Evolutionary conservation across 2,329 filamentous ascomycete species (phyloP).

Genomic region (Lachnellula subtilissima): DNA sequence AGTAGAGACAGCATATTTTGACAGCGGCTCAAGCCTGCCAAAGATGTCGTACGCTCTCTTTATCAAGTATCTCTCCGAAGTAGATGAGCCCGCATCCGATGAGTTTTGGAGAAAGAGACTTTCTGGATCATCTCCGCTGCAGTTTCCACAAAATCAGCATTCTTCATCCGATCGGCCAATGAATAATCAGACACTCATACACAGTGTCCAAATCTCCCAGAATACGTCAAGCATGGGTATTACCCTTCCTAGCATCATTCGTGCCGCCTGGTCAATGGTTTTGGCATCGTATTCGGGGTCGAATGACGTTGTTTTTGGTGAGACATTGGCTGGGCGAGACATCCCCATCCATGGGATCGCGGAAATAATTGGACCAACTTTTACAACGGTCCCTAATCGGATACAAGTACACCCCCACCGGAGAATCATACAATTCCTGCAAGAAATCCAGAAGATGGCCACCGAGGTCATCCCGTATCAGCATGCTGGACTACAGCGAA

Average conservation of each 20-base stretch:
- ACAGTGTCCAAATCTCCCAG: constrained; percentile 2
- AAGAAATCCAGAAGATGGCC: constrained; percentile 1
- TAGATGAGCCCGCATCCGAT: constrained; percentile 36
- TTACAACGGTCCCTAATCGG: constrained; percentile 40
- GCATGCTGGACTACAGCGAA: constrained; percentile 35
- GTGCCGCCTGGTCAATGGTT: constrained; percentile 37
- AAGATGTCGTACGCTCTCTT: constrained; percentile 34
- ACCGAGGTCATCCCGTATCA: constrained; percentile 42
- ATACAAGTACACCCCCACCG: constrained; percentile 29
- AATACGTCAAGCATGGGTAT: constrained; percentile 5
- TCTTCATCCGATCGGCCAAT: constrained; percentile 40
- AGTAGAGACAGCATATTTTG: constrained; percentile 20
- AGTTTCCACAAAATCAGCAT: constrained; percentile 45
- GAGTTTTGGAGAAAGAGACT: constrained; percentile 45
- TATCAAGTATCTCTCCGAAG: constrained; percentile 40
- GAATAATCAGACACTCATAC: constrained; percentile 20
- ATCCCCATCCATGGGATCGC: constrained; percentile 36
- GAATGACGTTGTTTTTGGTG: constrained; percentile 39
- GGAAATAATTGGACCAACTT: constrained; percentile 37
- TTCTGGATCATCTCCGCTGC: constrained; percentile 38
- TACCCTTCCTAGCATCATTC: constrained; percentile 17
- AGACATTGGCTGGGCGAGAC: constrained; percentile 39
- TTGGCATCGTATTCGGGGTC: constrained; percentile 35
- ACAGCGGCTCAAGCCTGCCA: constrained; percentile 29
- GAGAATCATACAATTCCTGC: not conserved